Evolutionary conservation across 208 protist species (phyloP).

Genomic region (Phytomonas sp.): DNA sequence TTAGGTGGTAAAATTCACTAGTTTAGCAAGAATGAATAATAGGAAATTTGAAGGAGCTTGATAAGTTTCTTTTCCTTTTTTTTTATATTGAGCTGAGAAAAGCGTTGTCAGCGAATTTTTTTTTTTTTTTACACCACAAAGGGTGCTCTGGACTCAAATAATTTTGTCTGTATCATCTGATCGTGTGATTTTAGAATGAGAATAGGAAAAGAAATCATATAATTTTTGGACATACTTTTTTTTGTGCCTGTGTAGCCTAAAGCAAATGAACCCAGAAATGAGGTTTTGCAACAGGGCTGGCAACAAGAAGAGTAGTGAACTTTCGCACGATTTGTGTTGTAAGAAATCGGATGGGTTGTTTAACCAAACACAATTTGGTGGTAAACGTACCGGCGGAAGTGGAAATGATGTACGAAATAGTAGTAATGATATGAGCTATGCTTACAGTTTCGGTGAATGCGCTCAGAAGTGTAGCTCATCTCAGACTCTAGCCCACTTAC

Average conservation of each 20-base stretch:
- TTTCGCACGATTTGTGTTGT: background rate
- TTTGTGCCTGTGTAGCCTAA: background rate
- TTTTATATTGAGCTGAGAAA: background rate
- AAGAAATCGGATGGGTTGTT: background rate
- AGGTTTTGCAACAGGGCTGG: background rate
- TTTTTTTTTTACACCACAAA: background rate
- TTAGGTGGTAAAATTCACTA: background rate
- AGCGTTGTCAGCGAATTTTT: background rate
- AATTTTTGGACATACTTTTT: background rate
- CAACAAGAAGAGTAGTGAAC: background rate
- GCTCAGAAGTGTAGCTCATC: background rate
- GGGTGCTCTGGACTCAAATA: background rate
- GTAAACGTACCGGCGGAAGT: background rate
- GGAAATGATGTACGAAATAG: background rate
- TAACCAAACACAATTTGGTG: background rate
- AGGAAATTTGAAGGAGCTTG: background rate
- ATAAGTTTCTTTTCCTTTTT: background rate
- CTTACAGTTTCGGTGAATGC: background rate
- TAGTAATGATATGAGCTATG: background rate
- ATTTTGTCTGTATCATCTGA: background rate
- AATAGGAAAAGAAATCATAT: background rate
- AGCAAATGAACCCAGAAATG: background rate
- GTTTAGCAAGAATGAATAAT: background rate
- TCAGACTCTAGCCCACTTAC: background rate
- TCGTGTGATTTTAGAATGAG: background rate